Percentiles rank a stretch among this genome's conserved stretches.
Conservation (phyloP, 345 rosid genomes). For the Aegle marmelos region DNA sequence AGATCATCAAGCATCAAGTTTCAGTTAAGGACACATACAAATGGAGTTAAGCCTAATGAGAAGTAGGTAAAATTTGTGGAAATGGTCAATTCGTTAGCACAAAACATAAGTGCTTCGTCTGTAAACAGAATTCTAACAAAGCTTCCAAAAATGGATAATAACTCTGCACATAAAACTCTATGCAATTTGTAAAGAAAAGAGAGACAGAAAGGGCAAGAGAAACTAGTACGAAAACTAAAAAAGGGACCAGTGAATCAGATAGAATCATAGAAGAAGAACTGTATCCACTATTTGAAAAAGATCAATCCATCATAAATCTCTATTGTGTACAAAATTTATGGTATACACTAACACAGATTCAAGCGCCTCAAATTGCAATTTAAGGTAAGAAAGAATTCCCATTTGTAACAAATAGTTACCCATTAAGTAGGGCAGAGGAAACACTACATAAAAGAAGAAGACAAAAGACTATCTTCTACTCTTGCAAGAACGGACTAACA, state of each 20-base stretch:
- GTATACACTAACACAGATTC: background rate
- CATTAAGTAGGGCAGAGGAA: too few species aligned
- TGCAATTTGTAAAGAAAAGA: background rate
- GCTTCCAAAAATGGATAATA: background rate
- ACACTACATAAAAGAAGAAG: too few species aligned
- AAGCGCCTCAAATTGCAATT: background rate
- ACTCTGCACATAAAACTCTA: background rate
- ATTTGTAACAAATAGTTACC: background rate
- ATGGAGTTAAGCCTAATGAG: background rate
- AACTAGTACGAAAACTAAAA: too few species aligned
- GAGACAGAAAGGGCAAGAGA: background rate
- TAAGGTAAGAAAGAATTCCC: background rate
- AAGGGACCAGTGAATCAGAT: background rate
- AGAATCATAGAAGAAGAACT: background rate
- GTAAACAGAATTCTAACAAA: too few species aligned
- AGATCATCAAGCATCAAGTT: background rate
- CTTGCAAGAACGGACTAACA: too few species aligned
- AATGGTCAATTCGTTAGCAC: too few species aligned
- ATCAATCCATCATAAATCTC: background rate
- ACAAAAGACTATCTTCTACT: too few species aligned
- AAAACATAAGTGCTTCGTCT: too few species aligned
- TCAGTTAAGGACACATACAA: background rate
- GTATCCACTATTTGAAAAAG: background rate
- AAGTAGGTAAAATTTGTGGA: background rate
- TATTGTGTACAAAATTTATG: background rate